A percentile compares a stretch with the other conserved stretches of the same genome.
These are phyloP conservation scores for Arthrobotrys conoides DNA, from an alignment of 2,329 filamentous ascomycete species.

Conservation along the genomic window DNA sequence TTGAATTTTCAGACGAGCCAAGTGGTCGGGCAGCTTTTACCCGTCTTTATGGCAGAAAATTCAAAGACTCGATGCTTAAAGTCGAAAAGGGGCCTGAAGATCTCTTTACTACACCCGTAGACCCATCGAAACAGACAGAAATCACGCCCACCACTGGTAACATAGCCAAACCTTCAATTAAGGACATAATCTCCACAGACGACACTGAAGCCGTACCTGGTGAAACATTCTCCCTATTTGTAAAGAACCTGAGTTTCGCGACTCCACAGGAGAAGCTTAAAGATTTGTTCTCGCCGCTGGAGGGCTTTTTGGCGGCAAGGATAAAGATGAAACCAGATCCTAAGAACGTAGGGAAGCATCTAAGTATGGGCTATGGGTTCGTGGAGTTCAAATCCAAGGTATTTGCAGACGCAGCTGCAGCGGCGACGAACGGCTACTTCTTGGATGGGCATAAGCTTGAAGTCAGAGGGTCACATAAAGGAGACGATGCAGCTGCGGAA, in stretches of 20 bases:
- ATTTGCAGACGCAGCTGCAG: constrained; percentile 83
- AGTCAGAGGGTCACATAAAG: constrained; percentile 89
- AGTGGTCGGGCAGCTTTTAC: constrained; percentile 88
- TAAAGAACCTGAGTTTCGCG: constrained; percentile 92
- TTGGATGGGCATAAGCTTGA: constrained; percentile 89
- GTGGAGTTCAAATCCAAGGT: constrained; percentile 85
- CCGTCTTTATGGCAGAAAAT: constrained; percentile 86
- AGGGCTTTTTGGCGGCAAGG: constrained; percentile 88
- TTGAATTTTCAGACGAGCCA: constrained; percentile 84
- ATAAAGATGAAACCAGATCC: constrained; percentile 95
- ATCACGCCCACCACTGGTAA: constrained; percentile 67
- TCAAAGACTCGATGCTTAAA: constrained; percentile 92
- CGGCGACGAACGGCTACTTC: constrained; percentile 87
- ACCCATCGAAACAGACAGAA: constrained; percentile 64
- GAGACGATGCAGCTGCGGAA: constrained; percentile 88
- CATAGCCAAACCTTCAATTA: constrained; percentile 55
- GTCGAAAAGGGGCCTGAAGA: constrained; percentile 92
- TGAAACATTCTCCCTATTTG: constrained; percentile 86
- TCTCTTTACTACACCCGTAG: constrained; percentile 73
- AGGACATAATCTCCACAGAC: constrained; percentile 63
- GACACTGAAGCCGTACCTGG: constrained; percentile 44
- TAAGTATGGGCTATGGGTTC: constrained; percentile 99
- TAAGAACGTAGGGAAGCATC: constrained; percentile 86
- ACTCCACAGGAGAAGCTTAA: constrained; percentile 83
- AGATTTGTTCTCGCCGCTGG: constrained; percentile 82